Evolutionary conservation across 148 eudicot genomes (phyloP).

Genomic region (Gaultheria prostrata): DNA sequence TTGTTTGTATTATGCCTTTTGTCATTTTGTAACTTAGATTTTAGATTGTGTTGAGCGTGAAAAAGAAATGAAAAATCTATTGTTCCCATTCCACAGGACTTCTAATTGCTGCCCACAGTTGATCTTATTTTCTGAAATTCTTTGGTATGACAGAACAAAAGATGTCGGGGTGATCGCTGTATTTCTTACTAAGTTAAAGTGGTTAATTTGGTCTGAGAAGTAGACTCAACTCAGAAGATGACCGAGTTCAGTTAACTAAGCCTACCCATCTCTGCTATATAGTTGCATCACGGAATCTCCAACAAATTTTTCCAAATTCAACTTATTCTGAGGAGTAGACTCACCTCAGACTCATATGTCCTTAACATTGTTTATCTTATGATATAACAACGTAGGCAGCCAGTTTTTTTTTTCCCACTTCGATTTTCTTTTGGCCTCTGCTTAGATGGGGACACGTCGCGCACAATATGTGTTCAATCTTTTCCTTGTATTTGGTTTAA

Average conservation of each 20-base stretch:
- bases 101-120: neutral
- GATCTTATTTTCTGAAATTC: neutral
- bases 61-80: neutral
- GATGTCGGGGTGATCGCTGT: neutral
- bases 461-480: neutral
- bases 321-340: neutral
- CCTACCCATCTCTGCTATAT: neutral
- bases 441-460: neutral
- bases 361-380: neutral
- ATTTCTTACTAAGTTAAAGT: neutral
- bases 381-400: neutral
- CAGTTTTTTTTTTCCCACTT: neutral
- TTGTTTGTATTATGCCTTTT: neutral
- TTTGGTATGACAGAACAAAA: neutral
- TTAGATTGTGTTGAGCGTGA: neutral
- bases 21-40: neutral
- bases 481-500: neutral
- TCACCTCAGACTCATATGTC: neutral
- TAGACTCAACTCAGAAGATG: neutral
- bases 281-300: neutral
- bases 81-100: neutral
- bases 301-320: neutral
- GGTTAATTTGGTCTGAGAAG: neutral
- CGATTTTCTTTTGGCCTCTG: neutral
- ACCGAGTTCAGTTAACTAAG: slow-evolving; percentile 1